Percentiles rank a stretch among this genome's conserved stretches.
These are phyloP conservation scores for Pistacia atlantica DNA, from an alignment of 345 rosid species.

Conservation along the genomic window DNA sequence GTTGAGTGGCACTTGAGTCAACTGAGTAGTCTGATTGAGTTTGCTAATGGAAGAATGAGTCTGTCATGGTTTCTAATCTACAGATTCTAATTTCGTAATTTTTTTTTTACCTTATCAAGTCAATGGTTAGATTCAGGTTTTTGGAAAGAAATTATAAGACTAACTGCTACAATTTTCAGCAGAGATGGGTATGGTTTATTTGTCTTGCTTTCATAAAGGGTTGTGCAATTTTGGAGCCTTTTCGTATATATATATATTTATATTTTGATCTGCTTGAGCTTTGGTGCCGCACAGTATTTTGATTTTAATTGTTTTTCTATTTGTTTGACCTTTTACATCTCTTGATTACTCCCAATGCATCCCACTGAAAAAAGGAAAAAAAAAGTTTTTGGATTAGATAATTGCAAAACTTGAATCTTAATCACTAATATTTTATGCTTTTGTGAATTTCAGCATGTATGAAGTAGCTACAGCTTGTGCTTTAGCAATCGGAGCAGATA, in stretches of 20 bases:
- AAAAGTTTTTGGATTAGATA: background rate
- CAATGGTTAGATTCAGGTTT: constrained; percentile 1
- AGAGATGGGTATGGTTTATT: background rate
- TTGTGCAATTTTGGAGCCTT: background rate
- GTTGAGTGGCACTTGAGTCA: background rate
- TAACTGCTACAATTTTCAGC: background rate
- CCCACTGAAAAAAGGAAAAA: background rate
- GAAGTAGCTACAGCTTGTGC: constrained; percentile 99
- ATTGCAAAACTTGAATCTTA: background rate
- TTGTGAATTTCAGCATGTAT: constrained; percentile 65
- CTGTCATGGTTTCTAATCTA: constrained; percentile 9
- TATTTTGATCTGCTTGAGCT: constrained; percentile 3
- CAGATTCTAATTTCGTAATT: too few species aligned
- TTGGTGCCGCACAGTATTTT: background rate
- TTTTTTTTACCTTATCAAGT: background rate
- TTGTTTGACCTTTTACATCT: background rate
- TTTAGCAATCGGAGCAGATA: constrained; percentile 89
- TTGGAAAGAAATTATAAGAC: background rate
- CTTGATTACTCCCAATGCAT: background rate
- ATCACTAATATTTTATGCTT: constrained; percentile 21
- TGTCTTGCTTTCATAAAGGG: background rate
- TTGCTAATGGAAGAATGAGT: background rate
- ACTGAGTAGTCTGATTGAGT: background rate
- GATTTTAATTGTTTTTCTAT: constrained; percentile 2
- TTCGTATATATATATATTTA: background rate